Conservation (phyloP, 2,329 filamentous ascomycete genomes). For the Lecanicillium sp. region DNA sequence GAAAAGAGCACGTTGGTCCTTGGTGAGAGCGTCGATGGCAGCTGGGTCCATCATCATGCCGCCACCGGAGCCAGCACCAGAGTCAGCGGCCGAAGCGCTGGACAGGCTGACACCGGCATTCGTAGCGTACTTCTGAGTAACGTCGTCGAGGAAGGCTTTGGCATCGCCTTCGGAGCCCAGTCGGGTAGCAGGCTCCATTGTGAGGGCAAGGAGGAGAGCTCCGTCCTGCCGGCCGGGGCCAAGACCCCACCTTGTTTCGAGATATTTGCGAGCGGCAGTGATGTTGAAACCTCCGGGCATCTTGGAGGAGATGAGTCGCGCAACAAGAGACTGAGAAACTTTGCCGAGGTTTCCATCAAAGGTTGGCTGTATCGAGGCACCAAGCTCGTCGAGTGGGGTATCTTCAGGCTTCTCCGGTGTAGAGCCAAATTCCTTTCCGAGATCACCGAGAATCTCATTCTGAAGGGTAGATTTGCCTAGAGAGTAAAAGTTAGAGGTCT, state of each 20-base stretch:
- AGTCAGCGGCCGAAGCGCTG: conserved; percentile 64
- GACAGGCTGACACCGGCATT: conserved; percentile 78
- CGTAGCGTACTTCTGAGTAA: conserved; percentile 81
- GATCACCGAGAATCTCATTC: conserved; percentile 95
- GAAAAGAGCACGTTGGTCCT: conserved; percentile 91
- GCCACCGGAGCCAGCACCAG: conserved; percentile 58
- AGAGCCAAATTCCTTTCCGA: conserved; percentile 97
- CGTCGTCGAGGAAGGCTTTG: conserved; percentile 84
- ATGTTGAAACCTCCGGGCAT: conserved; percentile 99
- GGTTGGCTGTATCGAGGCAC: conserved; percentile 93
- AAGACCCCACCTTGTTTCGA: conserved; percentile 90
- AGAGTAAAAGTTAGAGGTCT: conserved; percentile 5
- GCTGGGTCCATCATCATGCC: conserved; percentile 99
- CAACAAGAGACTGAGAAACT: conserved; percentile 87
- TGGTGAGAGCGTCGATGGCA: conserved; percentile 91
- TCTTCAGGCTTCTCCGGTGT: conserved; percentile 98
- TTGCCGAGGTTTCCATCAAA: conserved; percentile 98
- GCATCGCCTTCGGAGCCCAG: conserved; percentile 84
- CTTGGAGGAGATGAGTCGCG: conserved; percentile 92
- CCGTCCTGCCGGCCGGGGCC: conserved; percentile 83
- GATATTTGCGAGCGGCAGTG: conserved; percentile 86
- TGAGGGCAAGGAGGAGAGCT: conserved; percentile 78
- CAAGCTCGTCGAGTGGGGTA: conserved; percentile 88
- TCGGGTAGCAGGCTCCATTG: conserved; percentile 84
- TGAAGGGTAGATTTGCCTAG: conserved; percentile 95